Conservation (phyloP, 1,284 basidiomycete species). For the Termitomyces sp. region DNA sequence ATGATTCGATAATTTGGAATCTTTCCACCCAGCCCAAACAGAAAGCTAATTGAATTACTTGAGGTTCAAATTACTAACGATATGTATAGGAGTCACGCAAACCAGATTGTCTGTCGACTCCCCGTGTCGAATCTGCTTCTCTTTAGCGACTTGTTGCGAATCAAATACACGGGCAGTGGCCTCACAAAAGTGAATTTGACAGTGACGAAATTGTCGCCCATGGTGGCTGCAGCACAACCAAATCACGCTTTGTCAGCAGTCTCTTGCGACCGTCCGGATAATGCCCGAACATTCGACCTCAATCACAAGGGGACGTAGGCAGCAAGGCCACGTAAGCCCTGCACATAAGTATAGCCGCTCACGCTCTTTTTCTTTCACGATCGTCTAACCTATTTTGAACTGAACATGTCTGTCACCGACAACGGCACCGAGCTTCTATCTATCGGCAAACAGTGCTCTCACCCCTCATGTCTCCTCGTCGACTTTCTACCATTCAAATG, state of each 20-base stretch:
- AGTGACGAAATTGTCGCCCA: constrained; percentile 14
- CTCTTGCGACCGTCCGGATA: background rate
- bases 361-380: constrained; percentile 8
- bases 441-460: constrained; percentile 69
- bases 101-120: constrained; percentile 73
- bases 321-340: constrained; percentile 20
- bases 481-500: constrained; percentile 84
- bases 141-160: background rate
- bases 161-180: background rate
- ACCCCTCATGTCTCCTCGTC: constrained; percentile 56
- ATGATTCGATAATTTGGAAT: constrained; percentile 79
- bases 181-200: constrained; percentile 34
- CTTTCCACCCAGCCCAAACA: constrained; percentile 81
- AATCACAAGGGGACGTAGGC: constrained; percentile 5
- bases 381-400: constrained; percentile 1
- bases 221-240: background rate
- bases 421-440: constrained; percentile 53
- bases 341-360: background rate
- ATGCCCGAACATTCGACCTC: background rate
- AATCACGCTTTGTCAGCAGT: background rate
- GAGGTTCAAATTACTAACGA: background rate
- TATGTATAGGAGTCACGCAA: constrained; percentile 15
- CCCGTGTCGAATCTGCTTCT: constrained; percentile 65
- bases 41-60: constrained; percentile 31
- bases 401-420: constrained; percentile 26